Base-by-base conservation (phyloP, 1,139 yeast genomes). In the Sugiyamaella castrensis region DNA sequence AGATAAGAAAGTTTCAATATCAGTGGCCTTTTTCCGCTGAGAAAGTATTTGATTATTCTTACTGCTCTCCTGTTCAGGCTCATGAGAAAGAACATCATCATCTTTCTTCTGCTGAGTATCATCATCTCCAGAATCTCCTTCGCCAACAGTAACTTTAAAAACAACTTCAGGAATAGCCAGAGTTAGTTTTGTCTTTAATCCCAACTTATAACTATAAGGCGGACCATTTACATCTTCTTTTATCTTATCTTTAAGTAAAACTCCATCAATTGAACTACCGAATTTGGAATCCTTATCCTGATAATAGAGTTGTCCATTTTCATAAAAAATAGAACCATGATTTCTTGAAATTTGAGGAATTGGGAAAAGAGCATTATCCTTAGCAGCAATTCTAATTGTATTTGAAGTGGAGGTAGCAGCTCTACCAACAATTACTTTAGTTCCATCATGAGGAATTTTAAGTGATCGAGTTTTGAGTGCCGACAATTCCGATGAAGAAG, bases 21-120 rank as follows among this genome's bases (percentile, higher is more conserved):
- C 15, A n/a, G 15, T 33, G 13, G 24, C 37, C 26, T 16, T 12
- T 29, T 16, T 11, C 8, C 26, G 12, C 35, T 47, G 50, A 2
- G 58, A 33, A 36, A 59, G 46, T 36, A 50, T 54, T 12, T 54
- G 56, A 46, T 54, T 56, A 49, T 54, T 43, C 28, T 52, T 53
- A 43, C 51, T 53, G 46, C 19, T 39, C 13, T 11, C 36, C 5
- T 29, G 35, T 30, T 30, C 43, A 27, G 26, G 26, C 8, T 26
- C 40, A 37, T 37, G 52, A 54, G 13, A 57, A n/a, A n/a, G n/a
- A n/a, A n/a, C n/a, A n/a, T 56, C 41, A 35, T 46, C 31, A 41
- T 48, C 41, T 51, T 30, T n/a, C 4, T 34, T 46, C 27, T 19
- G 15, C 31, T 9, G 31, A 10, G 33, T 40, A 19, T 19, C 24